Percentiles rank a stretch among this genome's conserved stretches.
These are phyloP conservation scores for Aspergillus melleus DNA, from an alignment of 2,329 filamentous ascomycete genomes.

Conservation along the genomic window DNA sequence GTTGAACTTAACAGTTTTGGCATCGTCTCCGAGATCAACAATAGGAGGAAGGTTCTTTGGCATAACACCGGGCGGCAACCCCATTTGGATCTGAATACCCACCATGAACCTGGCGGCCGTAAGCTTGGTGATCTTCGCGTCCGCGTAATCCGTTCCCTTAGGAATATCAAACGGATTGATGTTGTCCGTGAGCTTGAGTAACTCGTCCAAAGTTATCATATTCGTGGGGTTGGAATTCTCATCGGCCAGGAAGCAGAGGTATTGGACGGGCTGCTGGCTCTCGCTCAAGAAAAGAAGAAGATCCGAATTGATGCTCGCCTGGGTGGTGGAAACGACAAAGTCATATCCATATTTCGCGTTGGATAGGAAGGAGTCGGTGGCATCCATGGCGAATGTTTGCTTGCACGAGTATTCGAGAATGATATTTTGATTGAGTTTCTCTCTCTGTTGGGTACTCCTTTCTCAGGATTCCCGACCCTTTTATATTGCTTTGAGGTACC, in stretches of 20 bases:
- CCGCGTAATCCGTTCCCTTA: neutral
- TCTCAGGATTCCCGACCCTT: too few relatives aligned
- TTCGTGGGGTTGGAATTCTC: neutral
- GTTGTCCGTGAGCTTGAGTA: neutral
- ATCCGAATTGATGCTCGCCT: constrained; percentile 8
- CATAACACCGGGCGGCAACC: neutral
- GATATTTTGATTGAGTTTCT: too few relatives aligned
- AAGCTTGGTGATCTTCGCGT: neutral
- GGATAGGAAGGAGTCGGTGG: constrained; percentile 8
- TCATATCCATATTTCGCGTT: constrained; percentile 2
- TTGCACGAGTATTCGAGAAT: too few relatives aligned
- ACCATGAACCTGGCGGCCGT: neutral
- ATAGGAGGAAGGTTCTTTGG: constrained; percentile 1
- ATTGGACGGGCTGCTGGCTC: neutral
- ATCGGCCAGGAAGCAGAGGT: constrained; percentile 8
- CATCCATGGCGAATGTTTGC: neutral
- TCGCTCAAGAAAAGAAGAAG: neutral
- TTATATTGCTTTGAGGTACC: too few relatives aligned
- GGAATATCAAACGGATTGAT: constrained; percentile 9
- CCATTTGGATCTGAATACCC: constrained; percentile 6
- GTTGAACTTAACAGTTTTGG: constrained; percentile 5
- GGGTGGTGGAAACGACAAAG: constrained; percentile 10
- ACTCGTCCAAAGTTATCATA: constrained; percentile 3
- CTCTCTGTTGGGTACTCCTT: too few relatives aligned
- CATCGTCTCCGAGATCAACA: constrained; percentile 1